Evolutionary conservation across 805 yeast species (phyloP), one percentile per base, ranked within the genome.

Genomic region (Yamadazyma insecticola): DNA sequence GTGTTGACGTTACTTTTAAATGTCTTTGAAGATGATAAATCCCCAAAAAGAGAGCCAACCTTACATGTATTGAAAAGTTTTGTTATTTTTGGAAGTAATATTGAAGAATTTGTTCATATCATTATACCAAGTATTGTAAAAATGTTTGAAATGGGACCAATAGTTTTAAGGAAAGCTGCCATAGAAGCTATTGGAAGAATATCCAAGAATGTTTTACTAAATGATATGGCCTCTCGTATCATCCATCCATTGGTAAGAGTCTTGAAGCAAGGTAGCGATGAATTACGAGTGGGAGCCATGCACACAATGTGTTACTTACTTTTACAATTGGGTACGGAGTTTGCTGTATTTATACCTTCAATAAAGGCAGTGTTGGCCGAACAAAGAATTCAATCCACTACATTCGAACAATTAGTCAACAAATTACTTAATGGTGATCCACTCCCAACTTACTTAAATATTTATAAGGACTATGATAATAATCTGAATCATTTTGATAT

Each of bases 171-270:
- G 34, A 73, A 71, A 35, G 78, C 84, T 26, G 88, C 97, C 0
- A 79, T 92, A 34, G 81, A 80, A 28, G 78, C 95, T 0, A 66
- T 92, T 25, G 96, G 96, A 0, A 81, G 83, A 46, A 56, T 92
- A 16, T 78, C 95, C 1, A 78, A 76, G 43, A 72, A 67, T 22
- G 80, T 90, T 4, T 72, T 77, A 38, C 60, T 92, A 33, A 78
- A 77, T 35, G 97, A 90, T 43, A 81, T 88, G 86, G 81, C 96
- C 0, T 83, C 96, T 1, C 67, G 96, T 40, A 83, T 92, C 30
- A 75, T 92, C 16, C 97, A 90, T 45, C 90, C 97, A 1, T 55
- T 92, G 9, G 58, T 89, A 6, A 62, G 97, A 34, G 80, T 87
- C 0, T 57, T 92, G 29, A 44, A 52, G 12, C 61, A 57, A 37